These are phyloP conservation scores for Colletotrichum sp. DNA, from an alignment of 2,329 filamentous ascomycete species.

Conservation along the genomic window DNA sequence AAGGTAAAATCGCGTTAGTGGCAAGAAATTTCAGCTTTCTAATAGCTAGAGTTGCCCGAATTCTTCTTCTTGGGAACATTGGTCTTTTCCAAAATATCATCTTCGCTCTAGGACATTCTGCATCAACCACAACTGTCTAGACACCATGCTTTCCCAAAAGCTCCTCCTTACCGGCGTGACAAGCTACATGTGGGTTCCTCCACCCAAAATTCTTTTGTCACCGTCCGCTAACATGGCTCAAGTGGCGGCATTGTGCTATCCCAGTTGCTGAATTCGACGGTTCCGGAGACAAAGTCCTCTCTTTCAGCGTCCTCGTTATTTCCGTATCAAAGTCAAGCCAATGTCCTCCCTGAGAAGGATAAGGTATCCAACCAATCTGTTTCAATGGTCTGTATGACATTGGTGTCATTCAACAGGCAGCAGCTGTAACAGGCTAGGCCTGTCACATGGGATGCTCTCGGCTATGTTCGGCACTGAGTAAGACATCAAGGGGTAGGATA, in stretches of 20 bases:
- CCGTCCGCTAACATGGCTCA: rapidly evolving
- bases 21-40: rapidly evolving
- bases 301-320: not conserved
- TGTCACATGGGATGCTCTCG: too few relatives aligned
- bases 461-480: too few relatives aligned
- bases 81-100: not conserved
- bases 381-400: not conserved
- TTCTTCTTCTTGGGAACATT: not conserved
- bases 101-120: not conserved
- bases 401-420: not conserved
- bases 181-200: too few relatives aligned
- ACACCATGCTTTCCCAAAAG: not conserved
- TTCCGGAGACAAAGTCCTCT: rapidly evolving
- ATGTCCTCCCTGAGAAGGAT: not conserved
- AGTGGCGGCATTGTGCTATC: not conserved
- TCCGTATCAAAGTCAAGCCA: not conserved
- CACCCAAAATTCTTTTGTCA: too few relatives aligned
- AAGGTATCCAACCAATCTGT: rapidly evolving
- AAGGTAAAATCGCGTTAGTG: rapidly evolving
- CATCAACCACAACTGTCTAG: not conserved
- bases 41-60: too few relatives aligned
- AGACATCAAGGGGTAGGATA: too few relatives aligned
- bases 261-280: not conserved
- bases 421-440: too few relatives aligned
- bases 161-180: not conserved